A percentile compares a stretch with the other conserved stretches of the same genome.
These are phyloP conservation scores for Physcomitrellopsis africana DNA, from an alignment of 225 moss, liverwort and hornwort species.

Conservation along the genomic window DNA sequence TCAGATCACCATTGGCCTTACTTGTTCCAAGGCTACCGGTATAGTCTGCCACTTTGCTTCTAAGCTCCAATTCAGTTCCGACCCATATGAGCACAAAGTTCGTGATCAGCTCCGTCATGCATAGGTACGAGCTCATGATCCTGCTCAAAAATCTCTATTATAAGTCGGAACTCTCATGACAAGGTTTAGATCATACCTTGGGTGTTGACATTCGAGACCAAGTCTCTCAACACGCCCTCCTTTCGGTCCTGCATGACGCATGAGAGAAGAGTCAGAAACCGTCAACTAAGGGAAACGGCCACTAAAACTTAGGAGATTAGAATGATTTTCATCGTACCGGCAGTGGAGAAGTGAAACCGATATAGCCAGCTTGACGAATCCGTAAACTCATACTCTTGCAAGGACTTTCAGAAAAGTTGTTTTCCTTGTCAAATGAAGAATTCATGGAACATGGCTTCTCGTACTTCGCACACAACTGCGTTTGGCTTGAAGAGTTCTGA, in stretches of 20 bases:
- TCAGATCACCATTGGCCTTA: no score
- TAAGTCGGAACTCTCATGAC: not conserved
- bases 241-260: constrained; percentile 21
- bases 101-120: no score
- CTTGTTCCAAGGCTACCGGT: no score
- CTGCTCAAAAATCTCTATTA: no score
- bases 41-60: no score
- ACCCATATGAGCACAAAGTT: no score
- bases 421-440: constrained; percentile 24
- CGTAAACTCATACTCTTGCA: constrained; percentile 15
- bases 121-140: no score
- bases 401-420: constrained; percentile 20
- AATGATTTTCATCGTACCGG: constrained; percentile 12
- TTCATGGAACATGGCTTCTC: not conserved
- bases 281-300: not conserved
- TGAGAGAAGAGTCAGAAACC: not conserved
- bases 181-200: not conserved
- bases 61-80: no score
- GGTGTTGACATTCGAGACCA: not conserved
- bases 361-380: constrained; percentile 4
- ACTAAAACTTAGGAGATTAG: not conserved
- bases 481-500: constrained; percentile 11
- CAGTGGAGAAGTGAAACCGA: not conserved
- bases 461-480: constrained; percentile 2
- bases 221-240: constrained; percentile 6